Evolutionary conservation across 1,284 basidiomycete genomes (phyloP), one percentile per base, ranked within the genome.

Genomic region (Stereum hirsutum): DNA sequence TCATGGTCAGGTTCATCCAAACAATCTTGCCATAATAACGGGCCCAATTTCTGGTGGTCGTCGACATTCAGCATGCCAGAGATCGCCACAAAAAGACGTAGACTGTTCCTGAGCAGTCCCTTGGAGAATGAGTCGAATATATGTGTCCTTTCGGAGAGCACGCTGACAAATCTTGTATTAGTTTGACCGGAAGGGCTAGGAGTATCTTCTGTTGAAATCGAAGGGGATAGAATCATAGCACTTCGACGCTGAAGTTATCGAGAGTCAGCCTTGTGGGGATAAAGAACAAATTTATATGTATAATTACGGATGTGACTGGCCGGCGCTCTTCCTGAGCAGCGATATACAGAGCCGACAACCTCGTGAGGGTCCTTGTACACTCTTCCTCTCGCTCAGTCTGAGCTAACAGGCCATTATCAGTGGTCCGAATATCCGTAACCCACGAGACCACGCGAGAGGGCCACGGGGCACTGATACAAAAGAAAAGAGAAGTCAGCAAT

Each of bases 51-150:
- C 17, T 57, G 49, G 49, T 73, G 73, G 43, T 83, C 72, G 8
- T 71, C 65, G 1, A 59, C 45, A 8, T 61, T 59, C 30, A 85
- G 55, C 28, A 79, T 52, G 0, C 70, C 69, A 4, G 75, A 81
- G 43, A 84, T 61, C 3, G 73, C 60, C 5, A 85, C 81, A 8
- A 85, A 61, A 7, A 85, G 62, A 46, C 75, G 72, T 49, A 82
- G 59, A 1, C 66, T 61, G 43, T 69, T 72, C 11, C 63, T 56
- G 2, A 63, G 49, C 36, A 77, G 67, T 7, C 71, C 70, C 44
- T 66, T 69, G 0, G 64, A 53, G 5, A 81, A 52, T 0, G 66
- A 66, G 12, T 57, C 57, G 19, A 81, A 45, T 6, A 75, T 52
- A 19, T 59, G 52, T 23, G 61, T 50, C 41, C 69, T 65, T 39